phyloP scores from a whole-genome alignment of 108 stramenopile species.

The Cylindrotheca fusiformis region DNA sequence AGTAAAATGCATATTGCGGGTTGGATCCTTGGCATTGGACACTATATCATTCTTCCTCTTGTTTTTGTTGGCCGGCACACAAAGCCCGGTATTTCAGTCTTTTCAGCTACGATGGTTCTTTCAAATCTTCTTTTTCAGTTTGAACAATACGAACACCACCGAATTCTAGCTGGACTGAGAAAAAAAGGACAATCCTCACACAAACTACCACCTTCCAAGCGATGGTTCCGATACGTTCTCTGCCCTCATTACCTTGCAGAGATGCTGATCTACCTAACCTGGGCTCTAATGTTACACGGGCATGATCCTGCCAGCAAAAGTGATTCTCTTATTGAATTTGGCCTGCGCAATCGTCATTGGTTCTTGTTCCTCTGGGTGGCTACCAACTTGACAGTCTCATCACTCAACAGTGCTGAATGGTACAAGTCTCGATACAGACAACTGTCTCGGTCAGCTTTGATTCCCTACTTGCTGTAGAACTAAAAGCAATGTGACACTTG shows the following conservation, averaged over 20 bases:
- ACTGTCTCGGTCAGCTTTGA: constrained; percentile 4
- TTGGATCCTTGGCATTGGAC: constrained; percentile 57
- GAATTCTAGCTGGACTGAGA: constrained; percentile 48
- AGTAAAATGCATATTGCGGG: constrained; percentile 75
- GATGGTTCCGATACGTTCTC: constrained; percentile 58
- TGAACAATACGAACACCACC: constrained; percentile 65
- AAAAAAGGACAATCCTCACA: background rate
- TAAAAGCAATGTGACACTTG: too few relatives aligned
- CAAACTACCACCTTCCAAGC: constrained; percentile 40
- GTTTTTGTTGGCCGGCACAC: constrained; percentile 27
- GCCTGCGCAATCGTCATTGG: constrained; percentile 26
- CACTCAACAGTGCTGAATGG: constrained; percentile 49
- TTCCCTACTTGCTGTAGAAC: constrained; percentile 8
- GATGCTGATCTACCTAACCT: constrained; percentile 59
- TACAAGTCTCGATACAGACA: constrained; percentile 23
- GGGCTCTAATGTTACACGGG: constrained; percentile 35
- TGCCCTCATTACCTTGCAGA: constrained; percentile 81
- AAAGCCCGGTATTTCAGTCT: constrained; percentile 1
- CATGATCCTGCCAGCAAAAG: background rate
- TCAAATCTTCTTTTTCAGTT: constrained; percentile 54
- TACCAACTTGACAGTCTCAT: constrained; percentile 59
- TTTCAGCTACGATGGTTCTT: constrained; percentile 6
- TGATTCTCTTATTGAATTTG: background rate
- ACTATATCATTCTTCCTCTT: constrained; percentile 67
- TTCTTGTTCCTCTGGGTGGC: constrained; percentile 57